Conservation (phyloP, 1,284 basidiomycete species). For the Sporisorium graminicola region DNA sequence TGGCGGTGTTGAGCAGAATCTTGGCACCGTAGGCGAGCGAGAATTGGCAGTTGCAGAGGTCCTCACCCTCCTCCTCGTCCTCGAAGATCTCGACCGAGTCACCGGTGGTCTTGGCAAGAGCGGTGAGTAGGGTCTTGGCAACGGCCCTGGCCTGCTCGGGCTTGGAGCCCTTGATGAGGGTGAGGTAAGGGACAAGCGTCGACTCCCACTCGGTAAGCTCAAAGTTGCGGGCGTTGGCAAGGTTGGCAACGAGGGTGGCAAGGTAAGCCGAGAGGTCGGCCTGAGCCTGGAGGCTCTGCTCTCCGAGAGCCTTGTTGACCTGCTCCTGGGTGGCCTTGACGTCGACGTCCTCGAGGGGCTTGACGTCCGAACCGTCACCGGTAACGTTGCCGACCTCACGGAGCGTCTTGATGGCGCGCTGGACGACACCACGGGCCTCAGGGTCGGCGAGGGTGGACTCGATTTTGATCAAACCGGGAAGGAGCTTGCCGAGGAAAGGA, state of each 20-base stretch:
- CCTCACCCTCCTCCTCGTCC: constrained; percentile 70
- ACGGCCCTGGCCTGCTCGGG: constrained; percentile 61
- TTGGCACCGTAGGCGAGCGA: constrained; percentile 70
- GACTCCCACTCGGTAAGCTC: constrained; percentile 69
- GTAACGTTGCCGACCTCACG: constrained; percentile 67
- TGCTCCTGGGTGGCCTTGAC: constrained; percentile 53
- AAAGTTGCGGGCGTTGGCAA: constrained; percentile 69
- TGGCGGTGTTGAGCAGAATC: constrained; percentile 70
- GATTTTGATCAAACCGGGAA: constrained; percentile 70
- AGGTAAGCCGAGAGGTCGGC: constrained; percentile 62
- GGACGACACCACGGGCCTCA: constrained; percentile 67
- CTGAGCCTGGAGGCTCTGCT: constrained; percentile 56
- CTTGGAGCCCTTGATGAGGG: constrained; percentile 64
- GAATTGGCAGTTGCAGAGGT: constrained; percentile 70
- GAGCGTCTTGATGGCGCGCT: constrained; percentile 69
- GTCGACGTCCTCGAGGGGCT: constrained; percentile 67
- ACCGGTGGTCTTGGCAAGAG: constrained; percentile 66
- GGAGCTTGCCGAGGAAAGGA: constrained; percentile 69
- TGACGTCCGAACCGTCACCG: constrained; percentile 68
- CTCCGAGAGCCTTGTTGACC: constrained; percentile 61
- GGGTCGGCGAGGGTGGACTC: constrained; percentile 69
- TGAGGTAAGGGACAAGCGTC: constrained; percentile 65
- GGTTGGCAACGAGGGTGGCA: constrained; percentile 66
- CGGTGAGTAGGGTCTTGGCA: constrained; percentile 57
- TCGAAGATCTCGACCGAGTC: constrained; percentile 69